Conservation (phyloP, 495 filamentous ascomycete species). For the Podospora sp. region DNA sequence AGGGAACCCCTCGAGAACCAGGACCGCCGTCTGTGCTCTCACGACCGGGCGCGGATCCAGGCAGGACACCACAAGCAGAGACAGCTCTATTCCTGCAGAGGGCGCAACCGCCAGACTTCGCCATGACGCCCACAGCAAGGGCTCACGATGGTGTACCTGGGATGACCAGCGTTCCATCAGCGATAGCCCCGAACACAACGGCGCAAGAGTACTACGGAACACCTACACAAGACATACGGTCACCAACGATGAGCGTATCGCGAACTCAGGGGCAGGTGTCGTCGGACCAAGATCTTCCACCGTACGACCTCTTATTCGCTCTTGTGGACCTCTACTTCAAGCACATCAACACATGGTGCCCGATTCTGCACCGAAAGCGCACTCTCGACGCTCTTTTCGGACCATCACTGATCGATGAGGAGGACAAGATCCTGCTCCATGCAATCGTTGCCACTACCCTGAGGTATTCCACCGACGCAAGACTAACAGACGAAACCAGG, state of each 20-base stretch:
- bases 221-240: conserved; percentile 40
- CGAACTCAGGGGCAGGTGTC: conserved; percentile 45
- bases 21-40: conserved; percentile 43
- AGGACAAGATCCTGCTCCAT: conserved; percentile 79
- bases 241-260: conserved; percentile 47
- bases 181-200: conserved; percentile 32
- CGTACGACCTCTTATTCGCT: conserved; percentile 80
- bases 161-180: conserved; percentile 35
- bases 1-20: conserved; percentile 49
- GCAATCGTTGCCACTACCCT: conserved; percentile 85
- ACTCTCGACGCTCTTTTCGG: conserved; percentile 84
- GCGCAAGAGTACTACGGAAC: conserved; percentile 52
- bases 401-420: conserved; percentile 70
- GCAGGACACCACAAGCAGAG: conserved; percentile 59
- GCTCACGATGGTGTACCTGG: conserved; percentile 41
- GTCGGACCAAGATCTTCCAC: conserved; percentile 75
- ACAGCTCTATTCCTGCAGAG: conserved; percentile 66
- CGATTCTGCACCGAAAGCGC: conserved; percentile 78
- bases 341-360: conserved; percentile 89
- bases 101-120: conserved; percentile 51
- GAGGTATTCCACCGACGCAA: conserved; percentile 73
- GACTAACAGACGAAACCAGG: conserved; percentile 70
- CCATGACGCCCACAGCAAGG: conserved; percentile 33
- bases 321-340: conserved; percentile 88
- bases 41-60: conserved; percentile 37